A percentile compares a stretch with the other conserved stretches of the same genome.
phyloP scores from a whole-genome alignment of 768 basidiomycete genomes.

The Neoboletus brunneissimus region DNA sequence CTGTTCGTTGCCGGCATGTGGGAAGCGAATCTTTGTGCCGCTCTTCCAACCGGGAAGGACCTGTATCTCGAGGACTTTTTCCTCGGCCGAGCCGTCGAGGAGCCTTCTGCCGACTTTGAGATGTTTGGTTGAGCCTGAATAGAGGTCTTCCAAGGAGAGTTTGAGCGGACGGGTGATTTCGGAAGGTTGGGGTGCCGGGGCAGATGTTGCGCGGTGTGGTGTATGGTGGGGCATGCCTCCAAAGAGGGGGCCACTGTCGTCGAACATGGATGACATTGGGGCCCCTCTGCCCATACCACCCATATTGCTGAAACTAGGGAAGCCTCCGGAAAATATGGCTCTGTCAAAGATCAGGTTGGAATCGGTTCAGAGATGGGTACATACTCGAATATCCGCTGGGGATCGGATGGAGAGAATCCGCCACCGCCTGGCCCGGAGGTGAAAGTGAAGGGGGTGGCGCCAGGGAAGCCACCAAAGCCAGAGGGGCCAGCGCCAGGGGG shows the following conservation, averaged over 20 bases:
- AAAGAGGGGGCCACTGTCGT: constrained; percentile 35
- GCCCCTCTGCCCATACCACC: constrained; percentile 41
- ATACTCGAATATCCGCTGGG: constrained; percentile 86
- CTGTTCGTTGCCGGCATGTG: constrained; percentile 81
- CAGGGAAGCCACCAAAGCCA: constrained; percentile 46
- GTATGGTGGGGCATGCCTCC: constrained; percentile 47
- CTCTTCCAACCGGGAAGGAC: constrained; percentile 92
- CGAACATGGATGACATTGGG: constrained; percentile 33
- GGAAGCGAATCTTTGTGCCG: constrained; percentile 92
- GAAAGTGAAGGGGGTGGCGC: constrained; percentile 56
- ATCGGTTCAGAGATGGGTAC: constrained; percentile 31
- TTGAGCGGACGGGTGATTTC: constrained; percentile 84
- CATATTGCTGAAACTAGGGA: constrained; percentile 38
- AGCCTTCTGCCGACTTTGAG: constrained; percentile 80
- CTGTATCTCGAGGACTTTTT: constrained; percentile 79
- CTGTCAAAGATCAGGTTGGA: constrained; percentile 35
- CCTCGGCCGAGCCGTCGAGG: constrained; percentile 72
- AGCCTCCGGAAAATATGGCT: constrained; percentile 48
- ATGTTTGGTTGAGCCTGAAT: constrained; percentile 79
- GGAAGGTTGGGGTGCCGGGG: constrained; percentile 36
- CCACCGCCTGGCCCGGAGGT: constrained; percentile 42
- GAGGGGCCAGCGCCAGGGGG: constrained; percentile 51
- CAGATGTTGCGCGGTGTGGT: constrained; percentile 28
- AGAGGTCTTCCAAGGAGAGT: constrained; percentile 83
- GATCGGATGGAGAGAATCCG: constrained; percentile 78